These are phyloP conservation scores for Fonsecaea pedrosoi DNA, from an alignment of 2,329 filamentous ascomycete genomes.

Conservation along the genomic window DNA sequence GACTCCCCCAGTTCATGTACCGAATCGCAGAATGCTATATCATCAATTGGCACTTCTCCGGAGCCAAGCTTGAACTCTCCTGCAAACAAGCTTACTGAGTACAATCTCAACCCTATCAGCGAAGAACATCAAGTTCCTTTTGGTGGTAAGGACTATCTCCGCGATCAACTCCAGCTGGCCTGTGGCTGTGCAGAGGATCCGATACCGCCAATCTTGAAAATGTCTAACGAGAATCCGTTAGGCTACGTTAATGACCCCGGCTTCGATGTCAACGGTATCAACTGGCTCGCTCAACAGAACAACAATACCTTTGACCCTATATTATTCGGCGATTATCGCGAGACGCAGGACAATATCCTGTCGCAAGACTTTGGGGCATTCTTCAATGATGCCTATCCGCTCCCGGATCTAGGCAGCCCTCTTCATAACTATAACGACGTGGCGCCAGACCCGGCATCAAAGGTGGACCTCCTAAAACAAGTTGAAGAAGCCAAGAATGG, in stretches of 20 bases:
- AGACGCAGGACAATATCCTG: constrained; percentile 83
- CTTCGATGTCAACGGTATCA: constrained; percentile 59
- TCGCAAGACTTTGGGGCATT: constrained; percentile 73
- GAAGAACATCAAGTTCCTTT: constrained; percentile 39
- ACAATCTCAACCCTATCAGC: constrained; percentile 43
- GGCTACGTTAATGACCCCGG: constrained; percentile 33
- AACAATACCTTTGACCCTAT: constrained; percentile 79
- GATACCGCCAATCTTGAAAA: constrained; percentile 43
- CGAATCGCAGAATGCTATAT: constrained; percentile 54
- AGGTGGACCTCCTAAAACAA: constrained; percentile 76
- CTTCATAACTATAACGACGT: constrained; percentile 67
- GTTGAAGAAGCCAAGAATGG: constrained; percentile 77
- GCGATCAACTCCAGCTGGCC: constrained; percentile 52
- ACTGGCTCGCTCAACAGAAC: constrained; percentile 33
- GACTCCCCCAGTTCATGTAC: constrained; percentile 58
- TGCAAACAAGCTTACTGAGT: constrained; percentile 47
- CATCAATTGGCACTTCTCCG: constrained; percentile 59
- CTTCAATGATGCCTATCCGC: constrained; percentile 78
- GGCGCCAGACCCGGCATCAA: constrained; percentile 52
- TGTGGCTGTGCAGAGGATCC: constrained; percentile 49
- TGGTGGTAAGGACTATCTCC: constrained; percentile 54
- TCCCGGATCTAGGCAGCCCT: constrained; percentile 77
- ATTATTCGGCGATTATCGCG: constrained; percentile 89
- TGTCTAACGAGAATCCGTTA: constrained; percentile 35
- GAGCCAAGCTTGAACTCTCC: constrained; percentile 55